Evolutionary conservation across 2,329 filamentous ascomycete genomes (phyloP), one percentile per base, ranked within the genome.

Genomic region (Botrytis paeoniae): DNA sequence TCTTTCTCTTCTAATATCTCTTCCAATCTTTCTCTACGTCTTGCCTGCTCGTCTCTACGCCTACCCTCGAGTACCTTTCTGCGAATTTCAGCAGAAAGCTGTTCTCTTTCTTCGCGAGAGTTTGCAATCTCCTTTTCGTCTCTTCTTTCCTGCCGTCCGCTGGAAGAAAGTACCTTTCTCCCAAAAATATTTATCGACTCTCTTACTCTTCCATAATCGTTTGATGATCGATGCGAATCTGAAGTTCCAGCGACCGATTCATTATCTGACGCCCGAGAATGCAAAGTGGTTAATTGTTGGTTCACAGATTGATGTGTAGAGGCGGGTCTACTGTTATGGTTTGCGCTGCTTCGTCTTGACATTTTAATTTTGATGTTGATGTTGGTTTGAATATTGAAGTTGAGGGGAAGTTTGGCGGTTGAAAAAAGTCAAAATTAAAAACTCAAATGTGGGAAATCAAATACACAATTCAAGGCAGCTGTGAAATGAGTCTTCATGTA

Each of bases 391-490:
- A 29, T 54, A 1, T 54, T n/a, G 14, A 54, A 18, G 12, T 54
- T 54, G n/a, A 16, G 0, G 2, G 6, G 14, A 54, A 54, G 14
- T 29, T 2, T 54, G 51, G n/a, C 7, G 4, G 51, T 54, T 54
- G n/a, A 29, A 29, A 29, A 1, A n/a, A 0, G 6, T 18, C n/a
- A 9, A 54, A 54, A n/a, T 54, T 3, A n/a, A 18, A 18, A 54
- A 1, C 51, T 18, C 6, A 54, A n/a, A 54, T 7, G 12, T 29
- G 25, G 51, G n/a, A 29, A n/a, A 16, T 16, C 12, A 29, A 54
- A 54, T 18, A 54, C n/a, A 8, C 2, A 2, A 18, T 18, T 0
- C n/a, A 29, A 3, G 25, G 12, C 1, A 16, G 8, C 3, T 2
- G n/a, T 18, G 14, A n/a, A 54, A 29, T 54, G 14, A 29, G 14